phyloP scores from a whole-genome alignment of 2,329 filamentous ascomycete species.

The Cladobotryum protrusum region DNA sequence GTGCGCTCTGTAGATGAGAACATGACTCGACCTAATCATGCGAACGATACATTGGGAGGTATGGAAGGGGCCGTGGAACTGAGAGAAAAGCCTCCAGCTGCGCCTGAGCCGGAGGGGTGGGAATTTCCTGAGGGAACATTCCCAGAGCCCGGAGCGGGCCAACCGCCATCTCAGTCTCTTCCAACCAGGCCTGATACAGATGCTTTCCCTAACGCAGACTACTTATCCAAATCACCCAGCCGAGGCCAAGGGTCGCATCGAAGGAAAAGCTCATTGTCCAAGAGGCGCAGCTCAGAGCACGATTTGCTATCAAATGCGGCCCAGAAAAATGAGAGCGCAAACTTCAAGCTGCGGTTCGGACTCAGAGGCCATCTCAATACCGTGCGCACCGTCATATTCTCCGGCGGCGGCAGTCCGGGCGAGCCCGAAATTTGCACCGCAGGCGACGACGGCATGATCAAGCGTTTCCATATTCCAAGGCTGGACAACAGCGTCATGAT shows the following conservation, averaged over 20 bases:
- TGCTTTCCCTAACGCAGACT: conserved; percentile 76
- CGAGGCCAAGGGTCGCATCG: conserved; percentile 63
- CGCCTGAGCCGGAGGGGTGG: conserved; percentile 69
- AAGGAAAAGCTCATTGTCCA: conserved; percentile 72
- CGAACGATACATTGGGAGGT: conserved; percentile 32
- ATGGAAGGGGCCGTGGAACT: conserved; percentile 36
- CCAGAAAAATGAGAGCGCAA: conserved; percentile 62
- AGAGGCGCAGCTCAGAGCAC: conserved; percentile 64
- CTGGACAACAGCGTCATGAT: conserved; percentile 51
- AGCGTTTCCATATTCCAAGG: conserved; percentile 91
- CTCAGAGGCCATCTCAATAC: conserved; percentile 89
- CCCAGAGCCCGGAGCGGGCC: conserved; percentile 45
- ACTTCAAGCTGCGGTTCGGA: conserved; percentile 89
- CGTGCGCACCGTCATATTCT: conserved; percentile 92
- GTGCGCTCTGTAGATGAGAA: conserved; percentile 30
- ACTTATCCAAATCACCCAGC: conserved; percentile 72
- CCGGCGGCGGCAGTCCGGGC: conserved; percentile 86
- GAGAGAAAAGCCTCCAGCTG: conserved; percentile 39
- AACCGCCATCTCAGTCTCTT: conserved; percentile 39
- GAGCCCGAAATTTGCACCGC: conserved; percentile 97
- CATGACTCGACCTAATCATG: conserved; percentile 29
- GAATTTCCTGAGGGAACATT: conserved; percentile 81
- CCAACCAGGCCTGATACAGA: conserved; percentile 76
- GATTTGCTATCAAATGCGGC: conserved; percentile 47
- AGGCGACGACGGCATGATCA: conserved; percentile 91